These are phyloP conservation scores for Colletotrichum sp. DNA, from an alignment of 2,329 filamentous ascomycete species.

Conservation along the genomic window DNA sequence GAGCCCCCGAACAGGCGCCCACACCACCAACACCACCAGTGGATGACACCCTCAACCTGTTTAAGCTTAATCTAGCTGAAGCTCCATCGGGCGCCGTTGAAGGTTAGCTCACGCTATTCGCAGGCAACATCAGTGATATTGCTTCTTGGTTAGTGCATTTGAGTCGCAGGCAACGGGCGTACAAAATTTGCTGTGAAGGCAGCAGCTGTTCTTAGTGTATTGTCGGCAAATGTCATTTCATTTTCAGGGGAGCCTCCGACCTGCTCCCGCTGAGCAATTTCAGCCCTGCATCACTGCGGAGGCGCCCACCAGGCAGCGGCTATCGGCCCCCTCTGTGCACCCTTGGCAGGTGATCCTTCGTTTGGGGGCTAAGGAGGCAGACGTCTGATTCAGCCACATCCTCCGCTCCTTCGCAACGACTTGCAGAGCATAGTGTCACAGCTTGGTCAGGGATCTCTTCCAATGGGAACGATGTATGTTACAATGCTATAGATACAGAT, in stretches of 20 bases:
- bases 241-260: neutral
- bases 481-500: neutral
- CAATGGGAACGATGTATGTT: neutral
- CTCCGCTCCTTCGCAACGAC: neutral
- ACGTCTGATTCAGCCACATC: neutral
- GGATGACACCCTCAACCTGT: neutral
- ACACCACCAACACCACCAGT: neutral
- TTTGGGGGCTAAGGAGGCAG: neutral
- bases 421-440: too few relatives aligned
- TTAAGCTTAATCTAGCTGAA: neutral
- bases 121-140: neutral
- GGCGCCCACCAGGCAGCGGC: neutral
- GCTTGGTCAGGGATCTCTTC: neutral
- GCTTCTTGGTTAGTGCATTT: neutral
- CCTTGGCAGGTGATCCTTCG: neutral
- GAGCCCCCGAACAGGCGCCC: neutral
- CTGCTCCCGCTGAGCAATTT: neutral
- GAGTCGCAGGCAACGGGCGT: neutral
- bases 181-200: neutral
- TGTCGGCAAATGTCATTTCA: neutral
- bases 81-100: neutral
- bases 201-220: neutral
- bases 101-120: neutral
- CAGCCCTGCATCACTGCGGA: neutral
- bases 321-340: neutral